Percentiles rank a stretch among this genome's conserved stretches.
These are phyloP conservation scores for Inonotus obliquus DNA, from an alignment of 1,284 basidiomycete genomes.

Conservation along the genomic window DNA sequence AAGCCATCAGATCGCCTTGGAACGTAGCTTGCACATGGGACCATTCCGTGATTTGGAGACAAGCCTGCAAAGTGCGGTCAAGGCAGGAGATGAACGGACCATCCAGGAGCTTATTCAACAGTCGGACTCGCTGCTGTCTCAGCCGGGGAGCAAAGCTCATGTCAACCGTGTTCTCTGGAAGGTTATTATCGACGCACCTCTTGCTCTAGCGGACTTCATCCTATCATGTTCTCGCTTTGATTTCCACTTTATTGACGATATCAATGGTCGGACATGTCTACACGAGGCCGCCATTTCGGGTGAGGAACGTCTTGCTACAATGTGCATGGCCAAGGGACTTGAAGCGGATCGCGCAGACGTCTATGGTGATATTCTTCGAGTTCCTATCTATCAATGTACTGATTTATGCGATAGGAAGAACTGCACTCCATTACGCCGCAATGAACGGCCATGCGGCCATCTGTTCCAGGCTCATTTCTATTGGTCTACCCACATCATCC, in stretches of 20 bases:
- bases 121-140: constrained; percentile 60
- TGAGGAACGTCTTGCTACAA: constrained; percentile 70
- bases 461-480: constrained; percentile 74
- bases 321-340: constrained; percentile 78
- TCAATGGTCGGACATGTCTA: constrained; percentile 94
- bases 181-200: constrained; percentile 76
- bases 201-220: constrained; percentile 70
- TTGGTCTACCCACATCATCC: constrained; percentile 59
- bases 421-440: constrained; percentile 92
- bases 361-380: constrained; percentile 56
- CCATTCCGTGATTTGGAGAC: constrained; percentile 86
- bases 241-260: constrained; percentile 92
- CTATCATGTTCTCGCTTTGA: constrained; percentile 77
- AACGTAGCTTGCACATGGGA: constrained; percentile 54
- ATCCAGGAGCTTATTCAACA: constrained; percentile 69
- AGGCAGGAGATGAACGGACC: constrained; percentile 51
- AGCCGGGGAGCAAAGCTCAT: constrained; percentile 55
- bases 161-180: constrained; percentile 90
- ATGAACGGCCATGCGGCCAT: constrained; percentile 86
- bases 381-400: background rate
- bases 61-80: constrained; percentile 75
- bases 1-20: constrained; percentile 66
- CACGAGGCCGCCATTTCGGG: constrained; percentile 92
- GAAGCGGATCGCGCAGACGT: constrained; percentile 70
- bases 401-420: constrained; percentile 39